These are phyloP conservation scores for Umbilicus rupestris DNA, from an alignment of 164 flowering plant species.

Conservation along the genomic window DNA sequence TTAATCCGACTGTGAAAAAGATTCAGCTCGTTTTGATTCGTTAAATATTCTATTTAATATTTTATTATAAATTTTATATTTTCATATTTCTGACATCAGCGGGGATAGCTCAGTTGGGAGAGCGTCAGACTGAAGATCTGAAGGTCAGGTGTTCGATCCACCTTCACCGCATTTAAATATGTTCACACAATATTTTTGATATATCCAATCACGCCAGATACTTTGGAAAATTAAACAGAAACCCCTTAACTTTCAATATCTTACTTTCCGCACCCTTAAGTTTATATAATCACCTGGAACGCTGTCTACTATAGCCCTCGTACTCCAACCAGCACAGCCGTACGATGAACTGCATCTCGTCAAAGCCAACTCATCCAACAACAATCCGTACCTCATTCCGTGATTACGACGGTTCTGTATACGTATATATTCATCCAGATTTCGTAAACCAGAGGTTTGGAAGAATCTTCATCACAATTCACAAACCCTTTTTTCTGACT, in stretches of 20 bases:
- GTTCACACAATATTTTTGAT: too few relatives aligned
- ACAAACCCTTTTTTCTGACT: background rate
- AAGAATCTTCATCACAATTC: background rate
- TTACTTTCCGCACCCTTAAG: background rate
- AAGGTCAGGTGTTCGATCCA: constrained; percentile 41
- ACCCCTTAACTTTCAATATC: too few relatives aligned
- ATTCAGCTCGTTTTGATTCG: background rate
- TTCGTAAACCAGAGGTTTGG: too few relatives aligned
- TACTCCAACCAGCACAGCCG: background rate
- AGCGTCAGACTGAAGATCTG: constrained; percentile 91
- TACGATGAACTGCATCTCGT: background rate
- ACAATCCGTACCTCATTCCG: background rate
- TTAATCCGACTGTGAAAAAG: background rate
- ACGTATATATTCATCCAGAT: background rate
- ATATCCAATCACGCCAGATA: too few relatives aligned
- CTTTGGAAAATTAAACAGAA: too few relatives aligned
- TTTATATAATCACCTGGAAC: background rate
- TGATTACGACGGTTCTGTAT: background rate
- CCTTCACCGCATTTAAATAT: constrained; percentile 3
- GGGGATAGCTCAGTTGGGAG: constrained; percentile 84
- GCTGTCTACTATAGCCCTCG: background rate
- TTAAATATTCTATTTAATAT: background rate
- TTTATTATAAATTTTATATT: too few relatives aligned
- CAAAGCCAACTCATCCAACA: background rate
- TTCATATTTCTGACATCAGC: too few relatives aligned